Base-by-base conservation (phyloP, 306 rosid genomes). In the Delonix regia region DNA sequence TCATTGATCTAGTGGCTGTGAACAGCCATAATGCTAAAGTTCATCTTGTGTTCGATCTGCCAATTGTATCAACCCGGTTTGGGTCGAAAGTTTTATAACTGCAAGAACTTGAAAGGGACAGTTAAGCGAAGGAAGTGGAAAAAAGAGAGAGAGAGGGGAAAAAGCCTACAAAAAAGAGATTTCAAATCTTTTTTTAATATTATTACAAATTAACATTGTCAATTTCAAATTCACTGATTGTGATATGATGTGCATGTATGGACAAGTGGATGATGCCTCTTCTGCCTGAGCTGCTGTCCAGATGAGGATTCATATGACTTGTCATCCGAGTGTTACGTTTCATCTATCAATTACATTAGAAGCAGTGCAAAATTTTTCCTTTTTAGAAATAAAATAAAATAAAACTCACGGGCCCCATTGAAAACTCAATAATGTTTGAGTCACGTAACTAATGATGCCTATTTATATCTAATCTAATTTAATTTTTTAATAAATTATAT, bases 271-370 rank as follows among this genome's bases (percentile, higher is more conserved):
- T 4, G 51, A 64, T 30, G 5, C 6, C 10, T 62, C 63, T 15
- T 5, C 7, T 10, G 0, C 16, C 33, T 30, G 33, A 1, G 4
- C 33, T 30, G 33, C 4, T 1, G 44, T 15, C 10, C 38, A 0
- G 71, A 65, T 7, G 68, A 16, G 24, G 24, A 30, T 28, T 55
- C 21, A 12, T 70, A 74, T 78, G 77, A 69, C 83, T 22, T 63
- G 12, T 63, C 60, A 67, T 70, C 15, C 39, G 86, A 82, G 36
- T 59, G 79, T 78, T 69, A 70, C 66, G 21, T 78, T 75, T 60
- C 76, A 82, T 56, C 86, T 48, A 67, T 65, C 78, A 41, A 48
- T 56, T 49, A 0, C 55, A 44, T 45, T 42, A 22, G 73, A 38
- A 44, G 22, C 38, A 44, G 24, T 6, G 8, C 15, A 19, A 19